A percentile compares a stretch with the other conserved stretches of the same genome.
These are phyloP conservation scores for Mortierella sp. DNA, from an alignment of 371 early-diverging fungal genomes.

Conservation along the genomic window DNA sequence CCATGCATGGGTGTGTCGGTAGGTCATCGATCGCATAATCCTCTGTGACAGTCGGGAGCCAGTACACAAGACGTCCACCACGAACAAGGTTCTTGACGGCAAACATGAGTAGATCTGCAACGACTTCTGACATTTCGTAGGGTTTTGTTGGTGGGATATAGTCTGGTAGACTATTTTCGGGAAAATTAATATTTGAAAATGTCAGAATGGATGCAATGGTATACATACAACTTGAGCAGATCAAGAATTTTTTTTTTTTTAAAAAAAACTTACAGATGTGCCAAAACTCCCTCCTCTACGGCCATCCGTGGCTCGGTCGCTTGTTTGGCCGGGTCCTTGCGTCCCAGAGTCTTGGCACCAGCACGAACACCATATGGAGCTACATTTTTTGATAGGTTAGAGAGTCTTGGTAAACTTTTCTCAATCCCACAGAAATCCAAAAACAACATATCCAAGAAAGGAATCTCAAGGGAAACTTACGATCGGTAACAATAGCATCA, in stretches of 20 bases:
- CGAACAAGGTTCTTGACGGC: constrained; percentile 82
- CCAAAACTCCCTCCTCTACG: constrained; percentile 72
- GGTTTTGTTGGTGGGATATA: constrained; percentile 92
- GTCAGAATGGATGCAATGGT: background rate
- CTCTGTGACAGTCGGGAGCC: constrained; percentile 94
- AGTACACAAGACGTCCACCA: constrained; percentile 95
- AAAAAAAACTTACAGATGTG: constrained; percentile 64
- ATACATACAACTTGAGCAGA: background rate
- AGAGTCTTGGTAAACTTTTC: background rate
- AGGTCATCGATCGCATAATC: constrained; percentile 86
- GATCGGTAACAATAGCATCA: constrained; percentile 89
- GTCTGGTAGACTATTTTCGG: constrained; percentile 67
- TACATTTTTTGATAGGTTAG: constrained; percentile 42
- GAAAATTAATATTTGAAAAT: too few species aligned
- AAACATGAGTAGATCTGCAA: constrained; percentile 88
- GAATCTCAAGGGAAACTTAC: constrained; percentile 21
- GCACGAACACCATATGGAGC: constrained; percentile 99
- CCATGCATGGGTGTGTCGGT: constrained; percentile 87
- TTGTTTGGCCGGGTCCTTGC: constrained; percentile 71
- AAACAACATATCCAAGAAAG: background rate
- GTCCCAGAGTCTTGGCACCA: constrained; percentile 93
- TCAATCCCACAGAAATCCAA: background rate
- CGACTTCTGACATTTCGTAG: constrained; percentile 94
- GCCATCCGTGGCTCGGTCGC: constrained; percentile 63
- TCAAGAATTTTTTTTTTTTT: background rate